phyloP scores from a whole-genome alignment of 495 filamentous ascomycete genomes.

The Penicillium goetzii region DNA sequence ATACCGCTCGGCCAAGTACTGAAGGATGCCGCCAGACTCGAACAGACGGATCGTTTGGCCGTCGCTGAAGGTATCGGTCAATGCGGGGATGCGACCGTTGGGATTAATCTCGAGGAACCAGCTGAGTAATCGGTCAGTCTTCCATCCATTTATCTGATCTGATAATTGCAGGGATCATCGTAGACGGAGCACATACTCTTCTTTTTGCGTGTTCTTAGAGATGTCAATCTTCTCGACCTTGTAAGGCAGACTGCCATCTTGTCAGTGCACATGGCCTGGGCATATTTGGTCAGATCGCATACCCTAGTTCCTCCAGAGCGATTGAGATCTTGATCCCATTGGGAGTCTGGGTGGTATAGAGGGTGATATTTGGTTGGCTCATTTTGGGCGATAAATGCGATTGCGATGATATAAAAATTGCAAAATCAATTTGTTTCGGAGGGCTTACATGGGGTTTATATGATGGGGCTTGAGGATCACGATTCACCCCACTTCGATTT shows the following conservation, averaged over 20 bases:
- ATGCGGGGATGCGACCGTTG: constrained; percentile 91
- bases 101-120: constrained; percentile 95
- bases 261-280: constrained; percentile 16
- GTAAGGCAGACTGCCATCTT: constrained; percentile 56
- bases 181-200: constrained; percentile 52
- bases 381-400: constrained; percentile 25
- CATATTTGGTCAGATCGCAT: constrained; percentile 11
- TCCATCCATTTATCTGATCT: neutral
- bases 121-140: constrained; percentile 22
- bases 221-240: constrained; percentile 70
- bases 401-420: neutral
- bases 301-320: constrained; percentile 83
- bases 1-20: constrained; percentile 81
- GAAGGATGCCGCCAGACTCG: constrained; percentile 83
- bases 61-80: constrained; percentile 76
- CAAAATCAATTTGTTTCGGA: neutral
- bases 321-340: constrained; percentile 79
- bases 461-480: constrained; percentile 8
- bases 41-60: constrained; percentile 77
- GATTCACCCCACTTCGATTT: constrained; percentile 27
- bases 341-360: constrained; percentile 57
- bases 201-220: constrained; percentile 75
- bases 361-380: constrained; percentile 47
- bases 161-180: neutral
- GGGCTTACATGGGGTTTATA: constrained; percentile 7